Evolutionary conservation across 441 rosid genomes (phyloP).

Genomic region (Omphalea diandra): DNA sequence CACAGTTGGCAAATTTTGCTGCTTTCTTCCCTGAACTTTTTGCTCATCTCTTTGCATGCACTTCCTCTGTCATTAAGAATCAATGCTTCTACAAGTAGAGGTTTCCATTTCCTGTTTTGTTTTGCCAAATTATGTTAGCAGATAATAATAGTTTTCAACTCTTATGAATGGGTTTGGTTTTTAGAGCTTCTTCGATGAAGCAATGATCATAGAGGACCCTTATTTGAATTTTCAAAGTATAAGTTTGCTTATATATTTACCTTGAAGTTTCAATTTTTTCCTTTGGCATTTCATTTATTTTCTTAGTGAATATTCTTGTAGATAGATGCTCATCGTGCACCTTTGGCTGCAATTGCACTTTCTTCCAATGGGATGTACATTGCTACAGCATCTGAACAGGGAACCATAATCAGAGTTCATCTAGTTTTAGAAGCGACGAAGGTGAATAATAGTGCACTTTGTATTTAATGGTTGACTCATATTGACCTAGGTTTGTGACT

Average conservation of each 20-base stretch:
- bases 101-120: not conserved
- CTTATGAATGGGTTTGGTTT: no score
- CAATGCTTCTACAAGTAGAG: not conserved
- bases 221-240: not conserved
- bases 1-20: not conserved
- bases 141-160: no score
- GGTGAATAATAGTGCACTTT: conserved; percentile 40
- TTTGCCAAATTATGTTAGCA: no score
- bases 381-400: conserved; percentile 93
- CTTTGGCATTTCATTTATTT: conserved; percentile 10
- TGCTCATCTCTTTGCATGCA: not conserved
- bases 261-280: not conserved
- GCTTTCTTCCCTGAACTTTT: not conserved
- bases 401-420: conserved; percentile 81
- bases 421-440: conserved; percentile 78
- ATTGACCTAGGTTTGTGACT: not conserved
- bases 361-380: conserved; percentile 78
- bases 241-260: not conserved
- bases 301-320: conserved; percentile 31
- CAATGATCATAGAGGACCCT: no score
- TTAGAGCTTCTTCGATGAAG: no score
- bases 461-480: conserved; percentile 13
- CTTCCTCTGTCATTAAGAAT: not conserved
- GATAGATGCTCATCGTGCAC: conserved; percentile 90
- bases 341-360: conserved; percentile 74